These are phyloP conservation scores for Phytophthora gonapodyides DNA, from an alignment of 352 stramenopile genomes.

Conservation along the genomic window DNA sequence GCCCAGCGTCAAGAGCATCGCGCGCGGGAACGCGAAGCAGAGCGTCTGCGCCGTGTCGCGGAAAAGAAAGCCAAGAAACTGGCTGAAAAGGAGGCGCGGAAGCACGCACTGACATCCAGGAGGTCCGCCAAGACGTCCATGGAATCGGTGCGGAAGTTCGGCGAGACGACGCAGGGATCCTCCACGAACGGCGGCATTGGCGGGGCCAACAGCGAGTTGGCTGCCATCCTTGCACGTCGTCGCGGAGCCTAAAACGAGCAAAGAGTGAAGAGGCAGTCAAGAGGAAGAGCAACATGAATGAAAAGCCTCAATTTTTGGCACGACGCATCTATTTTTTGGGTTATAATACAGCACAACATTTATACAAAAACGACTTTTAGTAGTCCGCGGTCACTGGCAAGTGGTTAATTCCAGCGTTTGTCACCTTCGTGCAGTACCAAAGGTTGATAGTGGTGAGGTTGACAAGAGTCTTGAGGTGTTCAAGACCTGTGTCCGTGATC, in stretches of 20 bases:
- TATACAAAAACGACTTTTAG: constrained; percentile 1
- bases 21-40: constrained; percentile 66
- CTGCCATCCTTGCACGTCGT: constrained; percentile 76
- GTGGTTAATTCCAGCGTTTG: constrained; percentile 50
- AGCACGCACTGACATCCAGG: constrained; percentile 42
- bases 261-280: not conserved
- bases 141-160: constrained; percentile 80
- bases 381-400: constrained; percentile 56
- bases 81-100: constrained; percentile 70
- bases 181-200: constrained; percentile 52
- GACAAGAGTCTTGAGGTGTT: constrained; percentile 46
- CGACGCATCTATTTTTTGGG: too few relatives aligned
- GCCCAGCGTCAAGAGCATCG: constrained; percentile 70
- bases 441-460: constrained; percentile 72
- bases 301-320: constrained; percentile 29
- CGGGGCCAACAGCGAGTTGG: constrained; percentile 81
- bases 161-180: constrained; percentile 52
- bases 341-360: too few relatives aligned
- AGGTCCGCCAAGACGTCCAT: constrained; percentile 55
- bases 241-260: constrained; percentile 38
- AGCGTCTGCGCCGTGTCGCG: constrained; percentile 75
- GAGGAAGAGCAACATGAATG: constrained; percentile 12
- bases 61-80: constrained; percentile 91
- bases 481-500: constrained; percentile 65
- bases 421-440: constrained; percentile 86